phyloP scores from a whole-genome alignment of 1,284 basidiomycete genomes.

The Boletus mariae region DNA sequence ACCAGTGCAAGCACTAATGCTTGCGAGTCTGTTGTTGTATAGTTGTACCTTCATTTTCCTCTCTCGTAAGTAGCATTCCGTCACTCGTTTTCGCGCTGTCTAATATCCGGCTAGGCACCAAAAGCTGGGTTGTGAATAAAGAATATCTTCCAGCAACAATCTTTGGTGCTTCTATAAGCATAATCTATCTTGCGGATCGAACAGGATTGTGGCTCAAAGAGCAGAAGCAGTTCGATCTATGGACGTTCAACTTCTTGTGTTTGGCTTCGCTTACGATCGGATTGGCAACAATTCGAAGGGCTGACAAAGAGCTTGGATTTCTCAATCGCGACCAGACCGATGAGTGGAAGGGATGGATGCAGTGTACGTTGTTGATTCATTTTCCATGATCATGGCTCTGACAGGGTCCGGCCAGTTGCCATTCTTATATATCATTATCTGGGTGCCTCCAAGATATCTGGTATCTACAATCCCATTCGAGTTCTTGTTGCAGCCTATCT shows the following conservation, averaged over 20 bases:
- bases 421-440: constrained; percentile 89
- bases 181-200: constrained; percentile 78
- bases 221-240: constrained; percentile 76
- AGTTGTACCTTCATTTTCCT: constrained; percentile 13
- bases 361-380: constrained; percentile 49
- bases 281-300: constrained; percentile 60
- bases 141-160: constrained; percentile 48
- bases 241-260: constrained; percentile 61
- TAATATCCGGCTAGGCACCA: constrained; percentile 28
- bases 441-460: constrained; percentile 81
- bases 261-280: constrained; percentile 57
- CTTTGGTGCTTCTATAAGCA: constrained; percentile 60
- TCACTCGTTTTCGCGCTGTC: background rate
- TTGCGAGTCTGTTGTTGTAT: constrained; percentile 37
- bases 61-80: constrained; percentile 18
- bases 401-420: constrained; percentile 48
- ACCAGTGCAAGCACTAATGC: constrained; percentile 56
- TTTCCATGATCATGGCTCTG: constrained; percentile 3
- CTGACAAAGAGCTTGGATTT: constrained; percentile 81
- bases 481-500: constrained; percentile 86
- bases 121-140: constrained; percentile 15
- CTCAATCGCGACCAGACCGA: constrained; percentile 89
- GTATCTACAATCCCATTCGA: constrained; percentile 87
- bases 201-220: constrained; percentile 84
- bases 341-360: constrained; percentile 98